These are phyloP conservation scores for Phytopythium boreale DNA, from an alignment of 352 stramenopile species.

Conservation along the genomic window DNA sequence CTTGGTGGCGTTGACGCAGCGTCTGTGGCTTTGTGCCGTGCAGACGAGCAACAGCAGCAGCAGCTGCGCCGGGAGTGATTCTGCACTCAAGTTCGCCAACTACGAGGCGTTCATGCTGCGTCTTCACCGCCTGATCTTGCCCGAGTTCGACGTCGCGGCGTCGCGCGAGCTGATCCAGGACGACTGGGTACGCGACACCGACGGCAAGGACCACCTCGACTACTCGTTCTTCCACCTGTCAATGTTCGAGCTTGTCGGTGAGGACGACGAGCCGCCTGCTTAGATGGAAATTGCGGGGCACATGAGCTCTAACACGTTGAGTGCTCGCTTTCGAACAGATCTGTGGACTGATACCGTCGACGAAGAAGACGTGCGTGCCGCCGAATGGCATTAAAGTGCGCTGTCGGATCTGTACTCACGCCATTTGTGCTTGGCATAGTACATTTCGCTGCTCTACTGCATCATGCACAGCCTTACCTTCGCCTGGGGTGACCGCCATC, in stretches of 20 bases:
- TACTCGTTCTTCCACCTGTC: conserved; percentile 79
- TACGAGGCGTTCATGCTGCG: conserved; percentile 76
- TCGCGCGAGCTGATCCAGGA: conserved; percentile 65
- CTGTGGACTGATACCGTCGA: conserved; percentile 69
- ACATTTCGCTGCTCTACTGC: conserved; percentile 76
- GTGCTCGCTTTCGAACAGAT: conserved; percentile 23
- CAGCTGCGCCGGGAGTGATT: neutral
- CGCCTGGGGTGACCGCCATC: conserved; percentile 33
- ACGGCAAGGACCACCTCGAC: conserved; percentile 44
- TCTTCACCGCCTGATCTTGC: conserved; percentile 72
- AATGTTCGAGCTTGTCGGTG: conserved; percentile 81
- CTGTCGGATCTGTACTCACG: neutral
- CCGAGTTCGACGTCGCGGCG: conserved; percentile 61
- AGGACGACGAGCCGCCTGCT: conserved; percentile 7
- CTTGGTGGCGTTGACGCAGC: conserved; percentile 68
- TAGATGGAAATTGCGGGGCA: neutral
- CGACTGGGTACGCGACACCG: conserved; percentile 65
- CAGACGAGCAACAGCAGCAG: conserved; percentile 13
- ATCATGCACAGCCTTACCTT: conserved; percentile 73
- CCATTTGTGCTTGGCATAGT: conserved; percentile 24
- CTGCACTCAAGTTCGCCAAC: conserved; percentile 33
- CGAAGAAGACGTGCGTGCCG: conserved; percentile 52
- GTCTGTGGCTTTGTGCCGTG: conserved; percentile 58
- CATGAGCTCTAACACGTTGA: neutral
- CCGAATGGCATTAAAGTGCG: neutral